phyloP scores from a whole-genome alignment of 352 stramenopile genomes.

The Thraustochytrium sp. region DNA sequence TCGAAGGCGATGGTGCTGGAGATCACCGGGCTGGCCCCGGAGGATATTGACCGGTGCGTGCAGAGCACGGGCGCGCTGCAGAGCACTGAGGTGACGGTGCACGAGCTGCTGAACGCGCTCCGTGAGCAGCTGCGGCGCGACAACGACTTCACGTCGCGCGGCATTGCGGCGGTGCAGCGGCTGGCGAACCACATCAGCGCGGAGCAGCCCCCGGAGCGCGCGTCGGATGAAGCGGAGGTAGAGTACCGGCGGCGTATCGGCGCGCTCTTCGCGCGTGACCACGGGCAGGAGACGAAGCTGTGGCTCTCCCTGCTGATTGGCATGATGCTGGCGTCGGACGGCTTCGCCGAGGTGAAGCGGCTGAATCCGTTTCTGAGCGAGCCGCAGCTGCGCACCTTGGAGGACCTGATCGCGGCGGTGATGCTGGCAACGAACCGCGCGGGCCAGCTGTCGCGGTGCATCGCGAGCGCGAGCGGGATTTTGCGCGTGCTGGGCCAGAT shows the following conservation, averaged over 20 bases:
- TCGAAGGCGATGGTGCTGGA: slow-evolving; percentile 56
- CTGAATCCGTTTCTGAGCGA: slow-evolving; percentile 70
- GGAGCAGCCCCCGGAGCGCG: not conserved
- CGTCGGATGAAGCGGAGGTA: not conserved
- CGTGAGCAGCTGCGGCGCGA: slow-evolving; percentile 28
- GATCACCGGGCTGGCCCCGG: not conserved
- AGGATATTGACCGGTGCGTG: not conserved
- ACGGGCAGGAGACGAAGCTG: slow-evolving; percentile 56
- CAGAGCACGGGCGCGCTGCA: slow-evolving; percentile 31
- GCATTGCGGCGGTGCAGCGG: slow-evolving; percentile 9
- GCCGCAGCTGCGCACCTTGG: not conserved
- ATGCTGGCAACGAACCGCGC: slow-evolving; percentile 59
- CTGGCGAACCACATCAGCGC: slow-evolving; percentile 9
- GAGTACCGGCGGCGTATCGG: not conserved
- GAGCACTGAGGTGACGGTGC: not conserved
- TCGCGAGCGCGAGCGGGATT: not conserved
- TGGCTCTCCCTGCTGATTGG: slow-evolving; percentile 70
- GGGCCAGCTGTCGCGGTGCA: slow-evolving; percentile 15
- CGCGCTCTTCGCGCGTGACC: slow-evolving; percentile 11
- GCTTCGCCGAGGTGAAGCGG: slow-evolving; percentile 65
- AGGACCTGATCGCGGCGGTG: slow-evolving; percentile 46
- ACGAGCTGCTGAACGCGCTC: slow-evolving; percentile 32
- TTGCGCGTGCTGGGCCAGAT: slow-evolving; percentile 13
- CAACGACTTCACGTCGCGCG: slow-evolving; percentile 37
- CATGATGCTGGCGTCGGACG: slow-evolving; percentile 62